Conservation (phyloP, 805 yeast genomes). For the Lipomyces sp. region DNA sequence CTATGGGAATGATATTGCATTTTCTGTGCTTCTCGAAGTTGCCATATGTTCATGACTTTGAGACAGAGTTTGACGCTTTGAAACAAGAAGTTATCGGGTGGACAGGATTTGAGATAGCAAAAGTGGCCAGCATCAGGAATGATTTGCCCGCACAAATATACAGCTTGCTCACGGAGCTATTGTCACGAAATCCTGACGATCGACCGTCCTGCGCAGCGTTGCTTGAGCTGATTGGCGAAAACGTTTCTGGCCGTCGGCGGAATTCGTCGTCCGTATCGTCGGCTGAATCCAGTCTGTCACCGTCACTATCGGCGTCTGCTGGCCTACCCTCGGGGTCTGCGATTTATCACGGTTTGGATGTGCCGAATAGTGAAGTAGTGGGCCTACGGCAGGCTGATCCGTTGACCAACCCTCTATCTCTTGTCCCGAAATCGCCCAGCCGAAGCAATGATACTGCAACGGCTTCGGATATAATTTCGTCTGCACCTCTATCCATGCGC, state of each 20-base stretch:
- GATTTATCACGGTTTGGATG: too few relatives aligned
- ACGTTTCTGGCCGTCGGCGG: background rate
- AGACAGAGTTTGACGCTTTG: slow-evolving; percentile 37
- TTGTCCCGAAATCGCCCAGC: too few relatives aligned
- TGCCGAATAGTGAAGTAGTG: background rate
- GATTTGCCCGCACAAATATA: slow-evolving; percentile 38
- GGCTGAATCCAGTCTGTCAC: too few relatives aligned
- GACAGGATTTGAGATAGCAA: slow-evolving; percentile 35
- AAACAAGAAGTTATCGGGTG: slow-evolving; percentile 40
- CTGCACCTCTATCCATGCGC: too few relatives aligned
- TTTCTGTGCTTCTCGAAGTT: slow-evolving; percentile 67
- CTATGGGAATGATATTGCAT: slow-evolving; percentile 78
- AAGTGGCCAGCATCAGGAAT: slow-evolving; percentile 19
- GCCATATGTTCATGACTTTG: slow-evolving; percentile 49
- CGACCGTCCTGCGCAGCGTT: slow-evolving; percentile 49
- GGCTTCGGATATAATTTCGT: too few relatives aligned
- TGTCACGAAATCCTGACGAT: slow-evolving; percentile 38
- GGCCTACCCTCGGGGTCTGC: too few relatives aligned
- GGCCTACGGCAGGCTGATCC: too few relatives aligned
- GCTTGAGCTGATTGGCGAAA: slow-evolving; percentile 34
- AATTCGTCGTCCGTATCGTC: slow-evolving; percentile 7
- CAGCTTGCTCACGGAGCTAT: slow-evolving; percentile 42
- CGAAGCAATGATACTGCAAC: too few relatives aligned
- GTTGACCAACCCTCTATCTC: too few relatives aligned
- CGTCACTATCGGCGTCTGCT: too few relatives aligned